Percentiles rank a stretch among this genome's conserved stretches.
phyloP scores from a whole-genome alignment of 176 grass and related monocot species.

The Rhynchospora pubera region DNA sequence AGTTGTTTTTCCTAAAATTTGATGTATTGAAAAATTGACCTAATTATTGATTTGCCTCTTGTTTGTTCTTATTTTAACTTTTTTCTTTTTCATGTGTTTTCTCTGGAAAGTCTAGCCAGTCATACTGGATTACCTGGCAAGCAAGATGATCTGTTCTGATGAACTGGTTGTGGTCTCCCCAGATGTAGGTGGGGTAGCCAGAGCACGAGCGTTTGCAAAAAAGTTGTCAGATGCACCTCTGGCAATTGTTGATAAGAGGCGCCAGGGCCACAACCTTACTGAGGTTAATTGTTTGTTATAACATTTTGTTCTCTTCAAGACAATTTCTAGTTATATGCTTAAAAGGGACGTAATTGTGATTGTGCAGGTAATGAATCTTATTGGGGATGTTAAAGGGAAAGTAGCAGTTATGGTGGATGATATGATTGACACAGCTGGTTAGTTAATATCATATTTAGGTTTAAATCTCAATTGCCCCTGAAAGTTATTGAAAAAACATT shows the following conservation, averaged over 20 bases:
- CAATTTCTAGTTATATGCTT: not conserved
- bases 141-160: conserved; percentile 70
- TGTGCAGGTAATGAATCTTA: conserved; percentile 54
- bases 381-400: conserved; percentile 59
- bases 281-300: conserved; percentile 29
- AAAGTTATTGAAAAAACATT: not conserved
- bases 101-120: conserved; percentile 41
- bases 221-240: conserved; percentile 76
- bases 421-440: conserved; percentile 70
- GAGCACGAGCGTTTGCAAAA: conserved; percentile 67
- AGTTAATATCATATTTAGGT: conserved; percentile 3
- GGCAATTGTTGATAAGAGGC: conserved; percentile 66
- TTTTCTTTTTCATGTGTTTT: no score
- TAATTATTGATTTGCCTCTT: not conserved
- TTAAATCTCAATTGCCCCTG: not conserved
- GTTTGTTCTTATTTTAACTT: not conserved
- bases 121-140: conserved; percentile 83
- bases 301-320: not conserved
- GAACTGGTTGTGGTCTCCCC: conserved; percentile 77
- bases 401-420: conserved; percentile 69
- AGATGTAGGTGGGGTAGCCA: conserved; percentile 70
- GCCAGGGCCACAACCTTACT: conserved; percentile 49
- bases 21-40: not conserved
- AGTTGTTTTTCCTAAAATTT: not conserved
- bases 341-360: not conserved